These are phyloP conservation scores for Rhizopogon parksii DNA, from an alignment of 1,284 basidiomycete genomes.

Conservation along the genomic window DNA sequence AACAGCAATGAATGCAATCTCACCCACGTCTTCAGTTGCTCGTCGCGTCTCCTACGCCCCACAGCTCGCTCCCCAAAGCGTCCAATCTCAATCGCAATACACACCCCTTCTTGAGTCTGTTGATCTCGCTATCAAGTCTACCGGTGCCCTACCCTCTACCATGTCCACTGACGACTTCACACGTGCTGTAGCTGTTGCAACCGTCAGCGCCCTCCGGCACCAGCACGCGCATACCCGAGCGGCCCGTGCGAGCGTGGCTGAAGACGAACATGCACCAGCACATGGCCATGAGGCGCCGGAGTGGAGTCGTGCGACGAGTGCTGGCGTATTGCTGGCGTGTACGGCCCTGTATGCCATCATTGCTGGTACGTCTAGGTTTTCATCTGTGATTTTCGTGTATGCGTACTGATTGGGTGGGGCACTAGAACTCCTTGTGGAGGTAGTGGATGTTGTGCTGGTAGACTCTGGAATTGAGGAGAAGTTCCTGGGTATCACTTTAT, in stretches of 20 bases:
- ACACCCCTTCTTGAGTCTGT: conserved; percentile 75
- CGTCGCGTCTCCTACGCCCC: conserved; percentile 55
- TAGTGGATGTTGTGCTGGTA: conserved; percentile 91
- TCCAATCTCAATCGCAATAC: conserved; percentile 31
- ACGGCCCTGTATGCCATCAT: conserved; percentile 94
- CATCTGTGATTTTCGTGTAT: background rate
- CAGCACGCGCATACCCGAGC: conserved; percentile 45
- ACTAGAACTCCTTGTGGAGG: conserved; percentile 86
- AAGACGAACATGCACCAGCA: conserved; percentile 49
- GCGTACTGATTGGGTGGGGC: background rate
- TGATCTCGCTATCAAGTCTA: conserved; percentile 63
- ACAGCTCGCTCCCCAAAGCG: conserved; percentile 30
- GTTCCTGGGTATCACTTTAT: conserved; percentile 93
- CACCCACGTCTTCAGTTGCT: conserved; percentile 31
- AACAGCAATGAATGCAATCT: conserved; percentile 15
- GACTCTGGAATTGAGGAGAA: conserved; percentile 97
- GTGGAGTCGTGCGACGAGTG: conserved; percentile 84
- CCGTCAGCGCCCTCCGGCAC: conserved; percentile 78
- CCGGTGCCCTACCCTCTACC: conserved; percentile 52
- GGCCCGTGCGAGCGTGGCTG: conserved; percentile 26
- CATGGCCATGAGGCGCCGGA: conserved; percentile 94
- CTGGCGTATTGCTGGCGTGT: conserved; percentile 82
- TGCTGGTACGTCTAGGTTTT: conserved; percentile 58
- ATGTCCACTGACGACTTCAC: conserved; percentile 86
- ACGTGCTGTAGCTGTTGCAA: conserved; percentile 84